Evolutionary conservation across 148 eudicot genomes (phyloP).

Genomic region (Pouteria glomerata): DNA sequence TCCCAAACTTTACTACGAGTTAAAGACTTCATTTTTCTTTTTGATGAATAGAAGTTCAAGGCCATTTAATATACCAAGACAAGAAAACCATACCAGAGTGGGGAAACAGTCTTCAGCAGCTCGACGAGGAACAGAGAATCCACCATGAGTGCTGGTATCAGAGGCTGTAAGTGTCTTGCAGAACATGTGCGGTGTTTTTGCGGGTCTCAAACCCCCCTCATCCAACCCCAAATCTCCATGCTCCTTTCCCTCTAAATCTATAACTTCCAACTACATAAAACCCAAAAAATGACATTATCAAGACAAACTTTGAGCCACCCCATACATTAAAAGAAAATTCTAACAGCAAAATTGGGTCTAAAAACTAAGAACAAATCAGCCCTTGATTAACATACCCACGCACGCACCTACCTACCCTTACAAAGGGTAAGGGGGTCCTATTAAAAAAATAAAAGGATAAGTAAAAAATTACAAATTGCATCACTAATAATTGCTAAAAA

Average conservation of each 20-base stretch:
- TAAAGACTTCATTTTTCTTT: no score
- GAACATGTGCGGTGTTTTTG: slow-evolving; percentile 87
- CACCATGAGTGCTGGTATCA: slow-evolving; percentile 95
- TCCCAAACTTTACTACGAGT: neutral
- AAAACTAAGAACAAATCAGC: neutral
- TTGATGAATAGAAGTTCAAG: neutral
- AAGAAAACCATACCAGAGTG: slow-evolving; percentile 49
- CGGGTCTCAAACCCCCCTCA: slow-evolving; percentile 41
- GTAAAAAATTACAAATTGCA: neutral
- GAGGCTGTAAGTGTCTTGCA: slow-evolving; percentile 90
- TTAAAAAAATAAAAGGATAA: neutral
- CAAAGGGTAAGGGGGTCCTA: neutral
- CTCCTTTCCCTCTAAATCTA: slow-evolving; percentile 41
- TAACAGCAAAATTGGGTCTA: neutral
- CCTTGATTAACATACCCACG: neutral
- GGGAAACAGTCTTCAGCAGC: slow-evolving; percentile 97
- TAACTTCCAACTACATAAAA: slow-evolving; percentile 34
- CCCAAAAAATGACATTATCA: slow-evolving; percentile 1
- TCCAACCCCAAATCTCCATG: slow-evolving; percentile 39
- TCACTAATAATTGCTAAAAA: neutral
- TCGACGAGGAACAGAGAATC: slow-evolving; percentile 93
- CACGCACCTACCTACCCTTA: neutral
- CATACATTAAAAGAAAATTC: neutral
- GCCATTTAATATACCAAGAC: neutral
- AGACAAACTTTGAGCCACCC: neutral